These are phyloP conservation scores for Hypomyces rosellus DNA, from an alignment of 2,329 filamentous ascomycete genomes.

Conservation along the genomic window DNA sequence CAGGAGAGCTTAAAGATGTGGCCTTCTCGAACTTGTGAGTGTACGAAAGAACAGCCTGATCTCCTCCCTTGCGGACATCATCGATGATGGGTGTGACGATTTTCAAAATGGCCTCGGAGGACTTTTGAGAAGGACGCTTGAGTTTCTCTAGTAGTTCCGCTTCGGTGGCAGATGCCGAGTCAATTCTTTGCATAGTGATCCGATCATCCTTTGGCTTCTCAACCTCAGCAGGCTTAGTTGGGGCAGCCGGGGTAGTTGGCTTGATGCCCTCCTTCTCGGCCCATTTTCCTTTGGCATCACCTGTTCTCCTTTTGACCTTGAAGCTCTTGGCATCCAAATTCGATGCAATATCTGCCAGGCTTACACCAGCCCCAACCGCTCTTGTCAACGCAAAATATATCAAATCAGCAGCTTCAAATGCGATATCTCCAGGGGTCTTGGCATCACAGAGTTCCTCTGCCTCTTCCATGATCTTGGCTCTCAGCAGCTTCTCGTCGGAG, in stretches of 20 bases:
- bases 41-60: constrained; percentile 83
- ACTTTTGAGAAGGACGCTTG: constrained; percentile 86
- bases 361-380: constrained; percentile 78
- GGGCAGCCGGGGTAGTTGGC: constrained; percentile 26
- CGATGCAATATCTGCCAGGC: constrained; percentile 79
- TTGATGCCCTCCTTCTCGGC: constrained; percentile 72
- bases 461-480: constrained; percentile 98
- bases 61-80: constrained; percentile 74
- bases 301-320: constrained; percentile 88
- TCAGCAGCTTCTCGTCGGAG: constrained; percentile 79
- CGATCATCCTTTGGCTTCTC: constrained; percentile 38
- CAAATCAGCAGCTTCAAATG: constrained; percentile 90
- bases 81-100: constrained; percentile 90
- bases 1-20: constrained; percentile 80
- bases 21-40: constrained; percentile 98
- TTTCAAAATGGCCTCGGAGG: constrained; percentile 85
- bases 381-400: constrained; percentile 94
- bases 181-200: constrained; percentile 78
- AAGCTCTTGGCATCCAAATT: constrained; percentile 91
- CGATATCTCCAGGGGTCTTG: constrained; percentile 71
- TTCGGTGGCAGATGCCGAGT: constrained; percentile 57
- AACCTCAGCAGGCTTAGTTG: constrained; percentile 28
- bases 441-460: constrained; percentile 92
- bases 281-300: constrained; percentile 92
- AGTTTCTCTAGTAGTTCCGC: constrained; percentile 67